Percentiles rank a stretch among this genome's conserved stretches.
Evolutionary conservation across 2,329 filamentous ascomycete genomes (phyloP).

Genomic region (Sclerotinia borealis): DNA sequence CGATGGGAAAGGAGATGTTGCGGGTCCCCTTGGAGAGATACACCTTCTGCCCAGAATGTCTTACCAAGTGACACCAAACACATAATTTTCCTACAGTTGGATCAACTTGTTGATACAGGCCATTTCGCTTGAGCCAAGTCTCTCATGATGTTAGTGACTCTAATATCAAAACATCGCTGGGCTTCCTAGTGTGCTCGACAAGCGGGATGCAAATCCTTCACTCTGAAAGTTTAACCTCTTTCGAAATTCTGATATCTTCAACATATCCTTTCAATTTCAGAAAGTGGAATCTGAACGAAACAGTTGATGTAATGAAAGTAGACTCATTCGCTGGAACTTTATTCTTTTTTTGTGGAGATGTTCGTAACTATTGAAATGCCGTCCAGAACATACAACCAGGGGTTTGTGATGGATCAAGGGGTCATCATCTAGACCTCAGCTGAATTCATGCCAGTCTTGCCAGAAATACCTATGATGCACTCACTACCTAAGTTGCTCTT

Average conservation of each 20-base stretch:
- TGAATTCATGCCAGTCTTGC: too few relatives aligned
- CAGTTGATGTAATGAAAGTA: not conserved
- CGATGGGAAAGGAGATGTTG: not conserved
- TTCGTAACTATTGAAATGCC: not conserved
- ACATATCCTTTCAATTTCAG: rapidly evolving
- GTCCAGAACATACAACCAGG: too few relatives aligned
- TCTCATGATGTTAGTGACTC: not conserved
- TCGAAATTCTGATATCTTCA: not conserved
- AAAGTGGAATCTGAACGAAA: not conserved
- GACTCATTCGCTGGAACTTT: not conserved
- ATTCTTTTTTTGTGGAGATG: not conserved
- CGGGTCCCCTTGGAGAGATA: not conserved
- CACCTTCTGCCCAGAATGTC: not conserved
- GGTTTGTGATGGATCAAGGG: too few relatives aligned
- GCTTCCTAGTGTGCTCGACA: not conserved
- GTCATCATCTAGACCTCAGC: not conserved
- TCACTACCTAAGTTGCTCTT: not conserved
- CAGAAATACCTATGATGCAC: not conserved
- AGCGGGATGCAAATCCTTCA: not conserved
- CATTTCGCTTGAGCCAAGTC: not conserved
- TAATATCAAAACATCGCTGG: not conserved
- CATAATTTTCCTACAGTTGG: not conserved
- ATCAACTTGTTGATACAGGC: too few relatives aligned
- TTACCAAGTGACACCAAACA: not conserved
- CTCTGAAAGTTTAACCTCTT: too few relatives aligned